Conservation (phyloP, 352 stramenopile genomes). For the Phytophthora nicotianae region DNA sequence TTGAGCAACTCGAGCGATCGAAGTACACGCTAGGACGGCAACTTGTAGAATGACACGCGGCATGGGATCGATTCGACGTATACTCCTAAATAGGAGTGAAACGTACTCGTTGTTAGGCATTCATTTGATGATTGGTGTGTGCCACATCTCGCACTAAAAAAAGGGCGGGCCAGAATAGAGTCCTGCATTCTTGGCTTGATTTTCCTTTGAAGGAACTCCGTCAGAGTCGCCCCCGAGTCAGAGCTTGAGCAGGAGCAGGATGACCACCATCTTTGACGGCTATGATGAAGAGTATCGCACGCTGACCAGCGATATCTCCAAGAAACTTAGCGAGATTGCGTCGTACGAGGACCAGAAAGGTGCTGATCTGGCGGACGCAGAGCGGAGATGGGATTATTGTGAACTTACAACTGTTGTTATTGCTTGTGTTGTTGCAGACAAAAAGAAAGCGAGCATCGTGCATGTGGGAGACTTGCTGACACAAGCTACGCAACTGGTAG, state of each 20-base stretch:
- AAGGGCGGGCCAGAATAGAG: conserved; percentile 15
- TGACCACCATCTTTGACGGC: conserved; percentile 90
- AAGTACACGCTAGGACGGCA: conserved; percentile 10
- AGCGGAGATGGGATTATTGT: not conserved
- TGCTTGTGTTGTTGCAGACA: conserved; percentile 51
- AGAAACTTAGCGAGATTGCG: conserved; percentile 88
- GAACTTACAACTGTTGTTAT: not conserved
- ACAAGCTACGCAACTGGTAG: conserved; percentile 82
- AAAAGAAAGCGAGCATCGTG: conserved; percentile 85
- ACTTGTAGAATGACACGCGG: conserved; percentile 37
- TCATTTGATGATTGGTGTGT: not conserved
- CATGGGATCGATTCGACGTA: conserved; percentile 16
- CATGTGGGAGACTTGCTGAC: conserved; percentile 83
- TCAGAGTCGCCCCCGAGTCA: not conserved
- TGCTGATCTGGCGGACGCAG: conserved; percentile 9
- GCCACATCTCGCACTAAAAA: conserved; percentile 25
- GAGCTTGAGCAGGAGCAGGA: conserved; percentile 29
- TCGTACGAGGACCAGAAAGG: conserved; percentile 87
- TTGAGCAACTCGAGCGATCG: not conserved
- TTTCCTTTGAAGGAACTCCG: conserved; percentile 3
- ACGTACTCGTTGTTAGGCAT: conserved; percentile 5
- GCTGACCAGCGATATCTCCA: conserved; percentile 86
- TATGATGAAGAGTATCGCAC: conserved; percentile 90
- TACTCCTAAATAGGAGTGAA: conserved; percentile 3
- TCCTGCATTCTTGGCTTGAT: conserved; percentile 31